Evolutionary conservation across 2,329 filamentous ascomycete species (phyloP).

Genomic region (Cadophora sp.): DNA sequence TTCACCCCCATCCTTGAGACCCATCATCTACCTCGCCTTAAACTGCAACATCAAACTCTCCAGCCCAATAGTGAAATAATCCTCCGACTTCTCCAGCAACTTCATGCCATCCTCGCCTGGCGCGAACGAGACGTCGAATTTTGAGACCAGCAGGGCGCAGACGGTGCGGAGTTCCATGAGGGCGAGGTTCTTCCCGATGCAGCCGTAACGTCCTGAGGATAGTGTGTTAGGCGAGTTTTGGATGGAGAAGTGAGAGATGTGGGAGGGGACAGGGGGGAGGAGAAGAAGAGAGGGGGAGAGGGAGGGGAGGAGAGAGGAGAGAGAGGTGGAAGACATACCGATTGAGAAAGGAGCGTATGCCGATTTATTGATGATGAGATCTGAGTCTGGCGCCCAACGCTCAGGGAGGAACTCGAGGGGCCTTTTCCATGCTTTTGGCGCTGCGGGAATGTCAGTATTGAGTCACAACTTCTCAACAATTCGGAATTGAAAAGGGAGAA

Average conservation of each 20-base stretch:
- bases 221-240: neutral
- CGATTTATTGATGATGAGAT: slow-evolving; percentile 34
- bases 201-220: slow-evolving; percentile 26
- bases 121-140: slow-evolving; percentile 32
- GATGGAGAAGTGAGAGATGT: neutral
- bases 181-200: slow-evolving; percentile 34
- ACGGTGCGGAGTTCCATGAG: slow-evolving; percentile 34
- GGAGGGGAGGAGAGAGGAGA: neutral
- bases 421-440: slow-evolving; percentile 12
- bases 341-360: slow-evolving; percentile 42
- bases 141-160: slow-evolving; percentile 25
- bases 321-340: slow-evolving; percentile 29
- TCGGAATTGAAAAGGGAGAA: neutral
- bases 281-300: neutral
- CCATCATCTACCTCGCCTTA: slow-evolving; percentile 15
- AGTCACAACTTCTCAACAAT: neutral
- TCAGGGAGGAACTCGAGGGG: slow-evolving; percentile 35
- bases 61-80: slow-evolving; percentile 32
- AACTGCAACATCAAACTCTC: slow-evolving; percentile 31
- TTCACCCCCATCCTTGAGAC: neutral
- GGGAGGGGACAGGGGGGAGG: neutral
- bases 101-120: slow-evolving; percentile 29
- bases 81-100: slow-evolving; percentile 28
- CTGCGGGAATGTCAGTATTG: neutral
- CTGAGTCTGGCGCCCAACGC: slow-evolving; percentile 34